Evolutionary conservation across 2,329 filamentous ascomycete species (phyloP), one percentile per base, ranked within the genome.

Genomic region (Harringtonia aguacate): DNA sequence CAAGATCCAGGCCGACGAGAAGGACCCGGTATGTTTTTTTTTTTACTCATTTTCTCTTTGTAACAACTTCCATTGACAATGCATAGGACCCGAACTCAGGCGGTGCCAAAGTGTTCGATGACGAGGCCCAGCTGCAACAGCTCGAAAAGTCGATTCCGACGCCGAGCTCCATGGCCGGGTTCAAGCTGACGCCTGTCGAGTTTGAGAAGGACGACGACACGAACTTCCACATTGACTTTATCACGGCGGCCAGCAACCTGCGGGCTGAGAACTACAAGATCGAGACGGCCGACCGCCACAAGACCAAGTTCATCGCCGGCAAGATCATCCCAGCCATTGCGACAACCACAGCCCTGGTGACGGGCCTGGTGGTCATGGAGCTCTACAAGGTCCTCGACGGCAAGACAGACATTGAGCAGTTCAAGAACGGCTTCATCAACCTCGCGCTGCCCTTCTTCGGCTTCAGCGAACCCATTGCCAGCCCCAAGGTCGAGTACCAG

Each of bases 291-390:
- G 90, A 98, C 59, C 78, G 87, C 49, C 92, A 95, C 74, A 94
- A 92, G 80, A 98, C 90, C 49, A 98, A 98, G 72, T 97, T 98
- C 65, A 98, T 98, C 60, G 94, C 92, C 28, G 92, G 92, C 62
- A 98, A 98, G 77, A 98, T 98, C 55, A 98, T 98, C 53, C 92
- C 92, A 20, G 92, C 92, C 37, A 98, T 98, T 63, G 92, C 92
- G 36, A 98, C 92, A 4, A 97, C 92, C 0, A 98, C 92, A 3
- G 90, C 92, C 4, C 72, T 98, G 46, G 90, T 97, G 13, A 98
- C 92, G 3, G 92, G 92, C 46, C 73, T 98, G 37, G 88, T 98
- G 43, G 76, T 94, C 15, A 69, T 98, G 37, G 92, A 98, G 69
- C 69, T 97, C 39, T 95, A 86, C 81, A 98, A 98, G 78, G 77